Evolutionary conservation across 2,329 filamentous ascomycete species (phyloP).

Genomic region (Colletotrichum phormii): DNA sequence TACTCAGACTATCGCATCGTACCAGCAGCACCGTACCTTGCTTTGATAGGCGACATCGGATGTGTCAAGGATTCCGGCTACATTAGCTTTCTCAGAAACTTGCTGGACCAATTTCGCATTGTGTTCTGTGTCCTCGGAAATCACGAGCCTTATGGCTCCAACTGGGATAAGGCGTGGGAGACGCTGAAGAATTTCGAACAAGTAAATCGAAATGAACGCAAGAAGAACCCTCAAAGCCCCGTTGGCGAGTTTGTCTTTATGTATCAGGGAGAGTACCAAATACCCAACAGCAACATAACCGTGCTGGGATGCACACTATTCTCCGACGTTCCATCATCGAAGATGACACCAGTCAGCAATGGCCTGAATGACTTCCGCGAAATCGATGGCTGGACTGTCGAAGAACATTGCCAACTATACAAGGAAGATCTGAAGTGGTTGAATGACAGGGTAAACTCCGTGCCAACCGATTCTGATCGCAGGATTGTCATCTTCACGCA

Average conservation of each 20-base stretch:
- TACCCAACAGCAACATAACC: slow-evolving; percentile 41
- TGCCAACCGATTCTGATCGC: slow-evolving; percentile 27
- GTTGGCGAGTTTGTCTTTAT: slow-evolving; percentile 55
- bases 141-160: slow-evolving; percentile 64
- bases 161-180: slow-evolving; percentile 46
- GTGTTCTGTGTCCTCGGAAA: slow-evolving; percentile 68
- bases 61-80: slow-evolving; percentile 54
- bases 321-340: slow-evolving; percentile 54
- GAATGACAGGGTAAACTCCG: slow-evolving; percentile 47
- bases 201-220: slow-evolving; percentile 22
- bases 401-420: slow-evolving; percentile 51
- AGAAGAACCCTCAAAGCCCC: slow-evolving; percentile 31
- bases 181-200: slow-evolving; percentile 46
- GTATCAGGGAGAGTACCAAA: slow-evolving; percentile 43
- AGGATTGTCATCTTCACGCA: slow-evolving; percentile 55
- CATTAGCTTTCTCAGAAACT: slow-evolving; percentile 57
- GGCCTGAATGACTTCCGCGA: slow-evolving; percentile 64
- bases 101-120: slow-evolving; percentile 59
- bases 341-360: slow-evolving; percentile 51
- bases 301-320: slow-evolving; percentile 58
- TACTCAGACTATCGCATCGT: slow-evolving; percentile 63
- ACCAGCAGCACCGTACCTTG: slow-evolving; percentile 61
- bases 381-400: slow-evolving; percentile 52
- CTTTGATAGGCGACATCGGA: slow-evolving; percentile 68
- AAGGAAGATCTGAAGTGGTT: slow-evolving; percentile 55